Percentiles rank a stretch among this genome's conserved stretches.
Evolutionary conservation across 345 rosid genomes (phyloP).

Genomic region (Citropsis articulata): DNA sequence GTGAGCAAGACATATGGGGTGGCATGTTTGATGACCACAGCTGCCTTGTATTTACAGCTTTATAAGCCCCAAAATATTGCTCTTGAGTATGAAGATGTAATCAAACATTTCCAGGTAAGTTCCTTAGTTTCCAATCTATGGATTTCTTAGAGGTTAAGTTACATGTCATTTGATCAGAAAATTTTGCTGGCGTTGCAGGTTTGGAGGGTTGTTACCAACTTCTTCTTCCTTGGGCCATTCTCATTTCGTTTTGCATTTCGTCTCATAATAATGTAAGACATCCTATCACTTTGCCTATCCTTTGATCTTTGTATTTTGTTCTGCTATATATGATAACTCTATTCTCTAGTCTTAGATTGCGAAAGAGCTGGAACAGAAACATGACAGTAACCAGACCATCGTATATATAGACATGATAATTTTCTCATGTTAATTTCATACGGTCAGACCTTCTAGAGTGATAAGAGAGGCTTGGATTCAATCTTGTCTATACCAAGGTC

Average conservation of each 20-base stretch:
- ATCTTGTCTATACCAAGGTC: neutral
- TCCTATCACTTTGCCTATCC: neutral
- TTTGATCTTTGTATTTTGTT: neutral
- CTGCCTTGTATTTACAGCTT: slow-evolving; percentile 43
- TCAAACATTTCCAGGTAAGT: slow-evolving; percentile 52
- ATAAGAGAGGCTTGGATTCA: neutral
- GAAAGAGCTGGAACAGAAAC: neutral
- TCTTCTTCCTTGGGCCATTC: slow-evolving; percentile 58
- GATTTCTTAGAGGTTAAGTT: neutral
- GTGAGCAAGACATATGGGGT: slow-evolving; percentile 70
- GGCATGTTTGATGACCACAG: slow-evolving; percentile 52
- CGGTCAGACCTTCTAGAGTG: neutral
- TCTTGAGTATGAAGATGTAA: slow-evolving; percentile 39
- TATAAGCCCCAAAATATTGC: slow-evolving; percentile 34
- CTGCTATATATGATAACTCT: neutral
- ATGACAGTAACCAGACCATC: too few relatives aligned
- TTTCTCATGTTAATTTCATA: neutral
- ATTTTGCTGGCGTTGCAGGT: slow-evolving; percentile 28
- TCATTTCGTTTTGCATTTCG: slow-evolving; percentile 50
- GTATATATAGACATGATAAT: neutral
- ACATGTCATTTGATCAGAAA: neutral
- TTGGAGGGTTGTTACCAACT: slow-evolving; percentile 63
- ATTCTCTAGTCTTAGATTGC: neutral
- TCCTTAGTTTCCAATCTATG: neutral
- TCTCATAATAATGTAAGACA: slow-evolving; percentile 53